Evolutionary conservation across 2,329 filamentous ascomycete genomes (phyloP).

Genomic region (Penicillium oxalicum): DNA sequence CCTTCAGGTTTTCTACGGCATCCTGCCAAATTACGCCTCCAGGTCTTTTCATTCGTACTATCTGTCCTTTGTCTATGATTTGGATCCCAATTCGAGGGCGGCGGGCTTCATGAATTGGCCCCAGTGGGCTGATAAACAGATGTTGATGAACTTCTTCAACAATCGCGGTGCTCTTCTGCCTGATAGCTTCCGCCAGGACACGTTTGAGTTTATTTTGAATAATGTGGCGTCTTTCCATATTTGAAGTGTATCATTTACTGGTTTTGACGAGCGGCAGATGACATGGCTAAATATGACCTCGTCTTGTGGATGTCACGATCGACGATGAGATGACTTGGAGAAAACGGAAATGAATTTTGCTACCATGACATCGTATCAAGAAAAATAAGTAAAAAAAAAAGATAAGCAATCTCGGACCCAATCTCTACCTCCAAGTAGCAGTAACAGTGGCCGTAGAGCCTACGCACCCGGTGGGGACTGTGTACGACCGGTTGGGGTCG

Average conservation of each 20-base stretch:
- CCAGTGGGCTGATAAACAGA: constrained; percentile 46
- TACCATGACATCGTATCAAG: no score
- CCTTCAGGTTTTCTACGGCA: constrained; percentile 61
- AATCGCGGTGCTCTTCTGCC: constrained; percentile 33
- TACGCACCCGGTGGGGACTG: constrained; percentile 35
- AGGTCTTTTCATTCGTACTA: constrained; percentile 62
- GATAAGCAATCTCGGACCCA: no score
- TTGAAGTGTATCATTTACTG: constrained; percentile 2
- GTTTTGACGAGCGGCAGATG: no score
- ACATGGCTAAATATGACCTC: no score
- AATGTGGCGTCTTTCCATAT: constrained; percentile 23
- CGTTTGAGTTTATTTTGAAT: constrained; percentile 37
- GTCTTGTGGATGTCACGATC: background rate
- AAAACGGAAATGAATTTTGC: no score
- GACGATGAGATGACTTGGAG: background rate
- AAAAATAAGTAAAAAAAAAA: no score
- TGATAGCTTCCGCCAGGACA: constrained; percentile 47
- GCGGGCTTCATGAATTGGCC: constrained; percentile 47
- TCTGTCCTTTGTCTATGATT: constrained; percentile 62
- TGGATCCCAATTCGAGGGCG: constrained; percentile 60
- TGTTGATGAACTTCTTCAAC: constrained; percentile 48
- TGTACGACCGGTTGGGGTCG: constrained; percentile 45
- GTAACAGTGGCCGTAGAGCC: constrained; percentile 30
- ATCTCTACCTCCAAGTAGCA: constrained; percentile 35
- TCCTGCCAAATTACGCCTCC: constrained; percentile 58